Conservation (phyloP, 169 alveolate genomes). For the Cardiosporidium cionae region DNA sequence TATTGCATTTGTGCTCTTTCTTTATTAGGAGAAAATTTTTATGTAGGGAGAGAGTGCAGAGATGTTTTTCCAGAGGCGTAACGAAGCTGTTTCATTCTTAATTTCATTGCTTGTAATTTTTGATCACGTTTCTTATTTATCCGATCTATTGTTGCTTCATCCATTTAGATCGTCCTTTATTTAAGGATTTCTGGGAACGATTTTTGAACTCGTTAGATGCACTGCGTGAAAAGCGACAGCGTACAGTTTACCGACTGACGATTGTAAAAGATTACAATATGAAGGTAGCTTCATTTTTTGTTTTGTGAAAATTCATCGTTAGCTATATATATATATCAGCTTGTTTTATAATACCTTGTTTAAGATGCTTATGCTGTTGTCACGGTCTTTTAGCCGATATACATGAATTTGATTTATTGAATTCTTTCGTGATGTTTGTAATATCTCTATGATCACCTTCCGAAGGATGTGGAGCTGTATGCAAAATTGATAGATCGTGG, state of each 20-base stretch:
- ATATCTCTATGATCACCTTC: too few relatives aligned
- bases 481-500: conserved; percentile 58
- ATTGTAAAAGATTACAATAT: conserved; percentile 59
- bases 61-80: background rate
- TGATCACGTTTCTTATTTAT: too few relatives aligned
- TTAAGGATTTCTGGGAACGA: conserved; percentile 76
- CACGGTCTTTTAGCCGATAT: too few relatives aligned
- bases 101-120: too few relatives aligned
- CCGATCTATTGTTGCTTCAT: background rate
- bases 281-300: conserved; percentile 14
- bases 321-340: conserved; percentile 39
- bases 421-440: too few relatives aligned
- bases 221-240: conserved; percentile 53
- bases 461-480: conserved; percentile 55
- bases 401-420: too few relatives aligned
- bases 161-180: conserved; percentile 62
- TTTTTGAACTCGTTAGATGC: conserved; percentile 53
- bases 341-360: too few relatives aligned
- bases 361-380: too few relatives aligned
- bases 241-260: conserved; percentile 68
- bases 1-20: too few relatives aligned
- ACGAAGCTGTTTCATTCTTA: too few relatives aligned
- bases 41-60: too few relatives aligned
- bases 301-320: background rate
- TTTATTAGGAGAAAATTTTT: too few relatives aligned